Percentiles rank a stretch among this genome's conserved stretches.
Evolutionary conservation across 441 rosid species (phyloP).

Genomic region (Populus hybrid): DNA sequence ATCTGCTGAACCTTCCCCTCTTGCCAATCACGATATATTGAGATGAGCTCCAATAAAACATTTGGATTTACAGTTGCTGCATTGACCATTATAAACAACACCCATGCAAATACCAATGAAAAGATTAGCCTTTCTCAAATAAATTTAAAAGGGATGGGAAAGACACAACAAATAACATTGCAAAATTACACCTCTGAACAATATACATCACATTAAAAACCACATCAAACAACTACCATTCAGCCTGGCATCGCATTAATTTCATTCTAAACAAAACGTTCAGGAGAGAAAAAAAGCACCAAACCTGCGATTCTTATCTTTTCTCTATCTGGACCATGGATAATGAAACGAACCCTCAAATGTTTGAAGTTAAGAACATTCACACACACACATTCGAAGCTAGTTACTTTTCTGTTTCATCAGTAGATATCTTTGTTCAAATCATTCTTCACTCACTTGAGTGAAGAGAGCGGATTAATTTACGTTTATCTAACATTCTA

Average conservation of each 20-base stretch:
- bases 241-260: not conserved
- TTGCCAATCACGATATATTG: constrained; percentile 80
- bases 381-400: not conserved
- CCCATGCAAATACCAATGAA: not conserved
- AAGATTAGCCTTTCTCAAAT: not conserved
- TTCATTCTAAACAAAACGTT: not conserved
- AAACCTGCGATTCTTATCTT: not conserved
- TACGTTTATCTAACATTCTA: not conserved
- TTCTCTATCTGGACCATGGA: not conserved
- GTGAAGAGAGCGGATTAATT: not conserved
- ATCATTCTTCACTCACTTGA: not conserved
- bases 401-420: not conserved
- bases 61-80: constrained; percentile 74
- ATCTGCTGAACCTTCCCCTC: constrained; percentile 59
- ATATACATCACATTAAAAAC: not conserved
- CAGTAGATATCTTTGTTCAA: not conserved
- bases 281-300: not conserved
- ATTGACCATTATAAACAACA: constrained; percentile 15
- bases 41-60: constrained; percentile 79
- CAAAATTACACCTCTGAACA: not conserved
- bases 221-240: not conserved
- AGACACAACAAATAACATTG: not conserved
- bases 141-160: not conserved
- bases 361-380: not conserved
- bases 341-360: not conserved